Evolutionary conservation across 768 basidiomycete species (phyloP).

Genomic region (Russula sp.): DNA sequence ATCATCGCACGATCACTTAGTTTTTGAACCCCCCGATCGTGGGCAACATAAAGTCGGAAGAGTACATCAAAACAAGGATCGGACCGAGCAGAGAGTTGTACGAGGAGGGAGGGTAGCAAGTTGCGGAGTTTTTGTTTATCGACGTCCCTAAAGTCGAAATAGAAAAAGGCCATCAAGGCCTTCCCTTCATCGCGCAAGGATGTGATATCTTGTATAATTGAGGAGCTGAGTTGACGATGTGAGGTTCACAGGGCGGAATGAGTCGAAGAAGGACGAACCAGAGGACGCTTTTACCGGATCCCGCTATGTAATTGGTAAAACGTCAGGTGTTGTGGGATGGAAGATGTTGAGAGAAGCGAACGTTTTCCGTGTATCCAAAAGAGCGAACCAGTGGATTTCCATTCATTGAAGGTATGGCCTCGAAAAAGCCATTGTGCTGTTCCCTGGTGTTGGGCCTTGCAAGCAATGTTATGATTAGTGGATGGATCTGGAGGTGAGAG

Average conservation of each 20-base stretch:
- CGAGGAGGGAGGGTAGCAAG: background rate
- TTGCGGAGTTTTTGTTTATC: background rate
- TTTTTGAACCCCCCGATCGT: background rate
- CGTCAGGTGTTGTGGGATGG: background rate
- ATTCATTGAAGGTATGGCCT: background rate
- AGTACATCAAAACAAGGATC: background rate
- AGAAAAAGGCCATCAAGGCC: background rate
- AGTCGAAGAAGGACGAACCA: background rate
- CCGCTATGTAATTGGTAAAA: background rate
- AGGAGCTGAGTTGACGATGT: background rate
- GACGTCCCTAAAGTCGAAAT: background rate
- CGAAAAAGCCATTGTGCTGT: background rate
- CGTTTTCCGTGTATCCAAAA: conserved; percentile 6
- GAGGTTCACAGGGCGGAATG: background rate
- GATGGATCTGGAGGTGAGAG: conserved; percentile 30
- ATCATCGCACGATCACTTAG: background rate
- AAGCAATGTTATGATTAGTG: background rate
- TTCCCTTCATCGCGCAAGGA: background rate
- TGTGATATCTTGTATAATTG: background rate
- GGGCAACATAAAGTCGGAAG: background rate
- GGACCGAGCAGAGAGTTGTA: background rate
- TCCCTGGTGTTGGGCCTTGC: background rate
- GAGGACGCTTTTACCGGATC: background rate
- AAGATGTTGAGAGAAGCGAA: background rate
- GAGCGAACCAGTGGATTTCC: background rate